Conservation (phyloP, 768 basidiomycete species). For the Leccinum barrowsii region DNA sequence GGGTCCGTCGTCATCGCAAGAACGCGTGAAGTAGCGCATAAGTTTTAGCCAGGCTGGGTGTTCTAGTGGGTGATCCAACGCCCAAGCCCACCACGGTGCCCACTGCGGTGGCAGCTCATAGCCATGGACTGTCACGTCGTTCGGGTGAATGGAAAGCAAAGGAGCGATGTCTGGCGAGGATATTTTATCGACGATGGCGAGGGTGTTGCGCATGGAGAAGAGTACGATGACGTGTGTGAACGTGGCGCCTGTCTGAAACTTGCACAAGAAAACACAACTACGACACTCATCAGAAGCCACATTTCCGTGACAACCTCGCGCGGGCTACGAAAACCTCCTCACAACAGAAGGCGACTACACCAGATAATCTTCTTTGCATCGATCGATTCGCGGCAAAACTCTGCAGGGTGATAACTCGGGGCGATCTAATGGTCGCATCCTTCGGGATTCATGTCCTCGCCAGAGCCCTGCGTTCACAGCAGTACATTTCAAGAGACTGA, state of each 20-base stretch:
- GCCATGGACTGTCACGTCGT: constrained; percentile 34
- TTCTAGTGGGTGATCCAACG: constrained; percentile 8
- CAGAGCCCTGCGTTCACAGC: constrained; percentile 53
- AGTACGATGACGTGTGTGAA: not conserved
- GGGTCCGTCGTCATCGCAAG: constrained; percentile 6
- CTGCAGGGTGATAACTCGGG: constrained; percentile 38
- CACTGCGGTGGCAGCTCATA: constrained; percentile 21
- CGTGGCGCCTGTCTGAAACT: not conserved
- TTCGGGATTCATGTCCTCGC: not conserved
- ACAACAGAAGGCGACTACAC: constrained; percentile 47
- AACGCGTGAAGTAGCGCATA: constrained; percentile 21
- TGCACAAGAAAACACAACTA: too few species aligned
- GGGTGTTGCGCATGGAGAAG: not conserved
- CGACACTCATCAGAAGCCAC: constrained; percentile 43
- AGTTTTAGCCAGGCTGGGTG: constrained; percentile 23
- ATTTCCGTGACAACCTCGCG: constrained; percentile 50
- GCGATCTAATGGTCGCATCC: not conserved
- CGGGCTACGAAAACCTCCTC: constrained; percentile 46
- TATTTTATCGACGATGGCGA: constrained; percentile 15
- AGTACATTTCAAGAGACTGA: constrained; percentile 44
- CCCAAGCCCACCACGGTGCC: constrained; percentile 39
- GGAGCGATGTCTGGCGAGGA: constrained; percentile 26
- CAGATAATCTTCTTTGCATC: not conserved
- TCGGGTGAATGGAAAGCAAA: constrained; percentile 47
- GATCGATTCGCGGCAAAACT: constrained; percentile 1